phyloP scores from a whole-genome alignment of 176 grass and related monocot genomes.

The barley (Hordeum vulgare) region MorexV3_pseudomolecules_assembly NC_058522.1:21163409-21163908 shows the following conservation, averaged over 20 bases:
- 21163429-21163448: slow-evolving; percentile 13
- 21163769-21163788: slow-evolving; percentile 42
- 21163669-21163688: slow-evolving; percentile 40
- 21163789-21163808: slow-evolving; percentile 41
- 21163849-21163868: slow-evolving; percentile 49
- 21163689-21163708: slow-evolving; percentile 45
- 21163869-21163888: slow-evolving; percentile 46
- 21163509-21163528: slow-evolving; percentile 14
- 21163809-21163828: slow-evolving; percentile 33
- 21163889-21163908: slow-evolving; percentile 41
- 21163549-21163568: not conserved
- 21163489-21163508: slow-evolving; percentile 10
- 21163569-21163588: not conserved
- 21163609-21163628: slow-evolving; percentile 4
- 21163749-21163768: slow-evolving; percentile 13
- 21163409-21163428: slow-evolving; percentile 11
- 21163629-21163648: slow-evolving; percentile 57
- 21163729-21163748: slow-evolving; percentile 9
- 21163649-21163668: slow-evolving; percentile 48
- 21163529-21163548: not conserved
- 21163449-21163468: slow-evolving; percentile 29
- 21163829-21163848: slow-evolving; percentile 39
- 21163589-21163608: not conserved
- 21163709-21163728: slow-evolving; percentile 17
- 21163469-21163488: slow-evolving; percentile 43